Conservation (phyloP, 257 asterid species). For the Ophiorrhiza pumila region DNA sequence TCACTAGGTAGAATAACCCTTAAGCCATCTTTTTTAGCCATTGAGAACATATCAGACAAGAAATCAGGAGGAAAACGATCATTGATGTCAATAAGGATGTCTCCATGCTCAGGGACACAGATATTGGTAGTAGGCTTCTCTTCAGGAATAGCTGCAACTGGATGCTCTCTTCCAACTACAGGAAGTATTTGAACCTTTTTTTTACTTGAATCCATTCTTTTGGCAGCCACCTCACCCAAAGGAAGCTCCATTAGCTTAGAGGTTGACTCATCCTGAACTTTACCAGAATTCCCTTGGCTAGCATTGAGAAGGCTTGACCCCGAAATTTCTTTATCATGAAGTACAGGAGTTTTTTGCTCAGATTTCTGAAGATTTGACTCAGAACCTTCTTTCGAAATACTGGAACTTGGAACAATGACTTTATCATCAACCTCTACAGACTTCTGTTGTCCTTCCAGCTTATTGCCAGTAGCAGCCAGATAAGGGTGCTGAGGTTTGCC, state of each 20-base stretch:
- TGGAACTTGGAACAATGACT: constrained; percentile 28
- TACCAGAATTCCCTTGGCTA: constrained; percentile 34
- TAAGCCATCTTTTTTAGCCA: constrained; percentile 46
- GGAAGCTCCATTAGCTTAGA: constrained; percentile 29
- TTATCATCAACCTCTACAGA: constrained; percentile 30
- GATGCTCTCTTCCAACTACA: constrained; percentile 32
- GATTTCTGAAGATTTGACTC: constrained; percentile 38
- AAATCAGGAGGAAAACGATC: constrained; percentile 86
- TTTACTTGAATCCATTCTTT: constrained; percentile 26
- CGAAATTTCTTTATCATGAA: constrained; percentile 37
- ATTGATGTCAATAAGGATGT: constrained; percentile 73
- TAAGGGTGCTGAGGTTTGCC: constrained; percentile 26
- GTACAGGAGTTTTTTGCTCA: constrained; percentile 31
- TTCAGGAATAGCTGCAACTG: constrained; percentile 35
- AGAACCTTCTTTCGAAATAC: constrained; percentile 25
- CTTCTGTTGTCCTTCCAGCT: constrained; percentile 26
- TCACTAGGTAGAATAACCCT: constrained; percentile 44
- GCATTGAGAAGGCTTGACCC: constrained; percentile 24
- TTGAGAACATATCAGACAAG: constrained; percentile 73
- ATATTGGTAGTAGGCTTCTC: constrained; percentile 34
- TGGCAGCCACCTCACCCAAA: constrained; percentile 34
- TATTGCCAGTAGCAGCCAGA: constrained; percentile 32
- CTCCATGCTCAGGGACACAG: constrained; percentile 46
- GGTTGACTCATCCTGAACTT: constrained; percentile 33
- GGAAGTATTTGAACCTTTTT: constrained; percentile 28